These are phyloP conservation scores for Pythium phragmiticola DNA, from an alignment of 352 stramenopile species.

Conservation along the genomic window DNA sequence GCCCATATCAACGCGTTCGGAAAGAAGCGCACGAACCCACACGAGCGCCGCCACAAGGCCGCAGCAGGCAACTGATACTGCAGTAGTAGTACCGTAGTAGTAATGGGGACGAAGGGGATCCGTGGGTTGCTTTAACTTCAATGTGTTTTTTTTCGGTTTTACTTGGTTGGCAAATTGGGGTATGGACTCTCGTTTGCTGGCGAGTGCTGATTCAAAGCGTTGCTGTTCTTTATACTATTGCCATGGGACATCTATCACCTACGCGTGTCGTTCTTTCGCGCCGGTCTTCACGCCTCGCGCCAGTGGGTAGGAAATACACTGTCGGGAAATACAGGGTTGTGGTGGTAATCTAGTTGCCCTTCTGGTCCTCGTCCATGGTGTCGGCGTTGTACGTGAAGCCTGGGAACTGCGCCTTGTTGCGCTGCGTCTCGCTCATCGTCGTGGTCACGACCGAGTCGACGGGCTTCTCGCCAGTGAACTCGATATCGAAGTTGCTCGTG, in stretches of 20 bases:
- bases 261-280: neutral
- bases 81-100: too few relatives aligned
- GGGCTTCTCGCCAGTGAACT: slow-evolving; percentile 92
- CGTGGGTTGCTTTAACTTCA: neutral
- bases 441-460: slow-evolving; percentile 90
- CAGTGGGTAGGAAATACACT: slow-evolving; percentile 15
- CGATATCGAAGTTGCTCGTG: slow-evolving; percentile 93
- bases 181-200: neutral
- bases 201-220: too few relatives aligned
- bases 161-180: neutral
- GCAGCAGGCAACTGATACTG: neutral
- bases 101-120: neutral
- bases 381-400: slow-evolving; percentile 91
- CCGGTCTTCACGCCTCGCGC: slow-evolving; percentile 4
- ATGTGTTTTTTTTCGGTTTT: slow-evolving; percentile 3
- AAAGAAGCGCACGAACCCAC: slow-evolving; percentile 72
- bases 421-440: slow-evolving; percentile 88
- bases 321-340: slow-evolving; percentile 13
- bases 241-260: slow-evolving; percentile 28
- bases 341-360: slow-evolving; percentile 57
- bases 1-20: slow-evolving; percentile 72
- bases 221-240: slow-evolving; percentile 24
- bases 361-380: slow-evolving; percentile 84
- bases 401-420: slow-evolving; percentile 89
- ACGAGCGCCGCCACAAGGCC: slow-evolving; percentile 35